These are phyloP conservation scores for Magnusiomyces tetraspermus DNA, from an alignment of 1,139 yeast species.

Conservation along the genomic window DNA sequence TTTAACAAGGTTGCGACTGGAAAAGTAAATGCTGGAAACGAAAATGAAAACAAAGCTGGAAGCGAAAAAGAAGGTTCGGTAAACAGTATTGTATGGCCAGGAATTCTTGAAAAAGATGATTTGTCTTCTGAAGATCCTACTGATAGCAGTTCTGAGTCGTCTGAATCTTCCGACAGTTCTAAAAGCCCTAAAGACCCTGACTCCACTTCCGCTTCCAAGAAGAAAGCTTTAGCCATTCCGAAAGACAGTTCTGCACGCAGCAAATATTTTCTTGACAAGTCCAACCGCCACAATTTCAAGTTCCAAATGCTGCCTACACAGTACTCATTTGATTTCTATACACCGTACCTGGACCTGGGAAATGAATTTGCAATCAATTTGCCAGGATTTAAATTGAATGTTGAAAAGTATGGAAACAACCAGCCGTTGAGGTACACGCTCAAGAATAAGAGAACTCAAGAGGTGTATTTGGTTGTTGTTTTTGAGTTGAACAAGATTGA, in stretches of 20 bases:
- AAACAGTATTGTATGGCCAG: not conserved
- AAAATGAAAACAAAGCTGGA: not conserved
- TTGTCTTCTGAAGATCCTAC: not conserved
- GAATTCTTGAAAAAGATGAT: not conserved
- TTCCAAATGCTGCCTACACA: conserved; percentile 27
- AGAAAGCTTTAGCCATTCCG: conserved; percentile 8
- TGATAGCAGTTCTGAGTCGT: not conserved
- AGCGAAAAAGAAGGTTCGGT: not conserved
- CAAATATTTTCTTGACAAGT: conserved; percentile 27
- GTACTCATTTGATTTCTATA: conserved; percentile 38
- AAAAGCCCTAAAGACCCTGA: not conserved
- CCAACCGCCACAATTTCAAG: conserved; percentile 26
- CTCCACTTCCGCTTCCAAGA: not conserved
- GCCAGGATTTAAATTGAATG: conserved; percentile 39
- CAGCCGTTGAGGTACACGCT: conserved; percentile 32
- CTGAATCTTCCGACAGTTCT: not conserved
- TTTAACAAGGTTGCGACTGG: conserved; percentile 36
- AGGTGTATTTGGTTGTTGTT: conserved; percentile 24
- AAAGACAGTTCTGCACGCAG: conserved; percentile 25
- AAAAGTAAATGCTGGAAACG: not conserved
- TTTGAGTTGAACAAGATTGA: conserved; percentile 15
- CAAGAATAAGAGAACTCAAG: conserved; percentile 18
- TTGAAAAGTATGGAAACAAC: conserved; percentile 35
- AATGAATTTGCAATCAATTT: conserved; percentile 34
- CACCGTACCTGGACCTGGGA: conserved; percentile 37